Evolutionary conservation across 345 rosid genomes (phyloP), one percentile per base, ranked within the genome.

Genomic region (Ceriops decandra): DNA sequence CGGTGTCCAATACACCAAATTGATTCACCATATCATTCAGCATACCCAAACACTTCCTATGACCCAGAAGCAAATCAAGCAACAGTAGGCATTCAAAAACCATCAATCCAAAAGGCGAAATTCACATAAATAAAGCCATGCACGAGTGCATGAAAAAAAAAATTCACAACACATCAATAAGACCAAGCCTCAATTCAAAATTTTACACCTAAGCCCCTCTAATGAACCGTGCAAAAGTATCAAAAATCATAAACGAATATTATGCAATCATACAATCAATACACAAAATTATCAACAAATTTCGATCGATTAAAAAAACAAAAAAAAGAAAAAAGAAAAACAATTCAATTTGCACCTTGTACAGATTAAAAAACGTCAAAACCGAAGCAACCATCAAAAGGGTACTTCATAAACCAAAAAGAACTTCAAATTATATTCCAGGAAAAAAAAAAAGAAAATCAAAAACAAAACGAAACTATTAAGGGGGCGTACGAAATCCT

Each of bases 401-500:
- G 49, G 49, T 42, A 42, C 3, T 13, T 42, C 49, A 42, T 42
- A 42, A 13, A 13, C 49, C 49, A 42, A 42, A 3, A 2, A 42
- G 49, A 42, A 42, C 4, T 42, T 15, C 36, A 7, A 13, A 42
- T 42, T 13, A 42, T 42, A 42, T 42, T 42, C 49, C 5, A 13
- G 2, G 1, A 42, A 30, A 71, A 52, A 33, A 71, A 66, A 62
- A 22, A 22, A 22, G 0, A 16, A 58, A 67, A 52, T 5, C 26
- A 52, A 68, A 78, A 74, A 38, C 20, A 61, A n/a, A 20, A 57
- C 33, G 57, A 58, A 75, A 36, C 4, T 15, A 69, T 52, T 30
- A 47, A 67, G 60, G 60, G 71, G 69, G 58, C 28, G 54, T 33
- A 51, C 16, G 19, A 62, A 81, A 66, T 74, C 74, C 75, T 75